Base-by-base conservation (phyloP, 805 yeast species). In the Ogataea nitratoaversa region DNA sequence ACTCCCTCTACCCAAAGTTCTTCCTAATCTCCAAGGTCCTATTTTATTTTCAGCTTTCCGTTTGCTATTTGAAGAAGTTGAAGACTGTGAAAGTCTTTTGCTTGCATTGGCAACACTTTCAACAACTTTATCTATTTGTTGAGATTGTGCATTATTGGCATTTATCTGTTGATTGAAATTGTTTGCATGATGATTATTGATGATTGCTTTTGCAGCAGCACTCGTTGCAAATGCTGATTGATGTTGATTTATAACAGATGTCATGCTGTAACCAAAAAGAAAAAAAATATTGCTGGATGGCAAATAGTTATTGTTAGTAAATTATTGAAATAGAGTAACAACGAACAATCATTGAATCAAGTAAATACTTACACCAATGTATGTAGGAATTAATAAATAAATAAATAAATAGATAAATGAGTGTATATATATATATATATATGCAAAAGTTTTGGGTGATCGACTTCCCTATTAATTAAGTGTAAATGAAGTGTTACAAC, bases 11-110 rank as follows among this genome's bases (percentile, higher is more conserved):
- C 95, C 95, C 37, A 85, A 62, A 4, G 91, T 82, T 53, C 79
- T 78, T 16, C 93, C 93, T 39, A 85, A 66, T 49, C 74, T 74
- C 95, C 95, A 85, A 13, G 95, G 95, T 1, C 95, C 95, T 19
- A 85, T 82, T 44, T 56, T 52, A 43, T 64, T 65, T 43, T 65
- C 67, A 3, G 65, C 60, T 39, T 62, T 63, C 13, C 66, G 43
- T 46, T 64, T 65, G 32, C 56, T 53, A 23, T 52, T 46, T 4
- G 65, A 60, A 12, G 49, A 49, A 5, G 63, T 57, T 65, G 81
- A 62, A 57, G 80, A 52, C 56, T 58, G 60, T 5, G 66, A 60
- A 8, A 65, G 53, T 36, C 69, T 41, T 38, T 65, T 65, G 16
- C 59, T 60, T 18, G 68, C 68, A 40, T 60, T 59, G 12, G 63